Evolutionary conservation across 352 stramenopile genomes (phyloP).

Genomic region (Nothophytophthora sp.): DNA sequence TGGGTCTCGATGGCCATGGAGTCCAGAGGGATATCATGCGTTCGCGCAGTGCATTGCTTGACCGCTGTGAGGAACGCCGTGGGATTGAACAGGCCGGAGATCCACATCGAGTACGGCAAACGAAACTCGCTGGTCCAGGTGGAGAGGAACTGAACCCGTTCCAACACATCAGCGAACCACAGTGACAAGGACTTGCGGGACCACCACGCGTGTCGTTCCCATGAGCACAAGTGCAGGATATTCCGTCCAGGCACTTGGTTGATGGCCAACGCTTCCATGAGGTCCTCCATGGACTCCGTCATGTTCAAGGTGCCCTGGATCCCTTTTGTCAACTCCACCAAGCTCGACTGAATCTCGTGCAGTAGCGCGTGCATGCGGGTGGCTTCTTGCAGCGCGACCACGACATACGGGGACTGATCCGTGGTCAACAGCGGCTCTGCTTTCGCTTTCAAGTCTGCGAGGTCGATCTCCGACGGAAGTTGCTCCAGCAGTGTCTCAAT

Average conservation of each 20-base stretch:
- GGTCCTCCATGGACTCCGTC: slow-evolving; percentile 90
- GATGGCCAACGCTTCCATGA: slow-evolving; percentile 59
- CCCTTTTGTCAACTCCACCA: slow-evolving; percentile 76
- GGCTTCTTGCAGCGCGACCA: slow-evolving; percentile 84
- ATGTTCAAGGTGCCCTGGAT: slow-evolving; percentile 87
- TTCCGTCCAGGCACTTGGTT: slow-evolving; percentile 84
- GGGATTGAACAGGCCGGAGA: slow-evolving; percentile 82
- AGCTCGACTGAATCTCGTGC: slow-evolving; percentile 56
- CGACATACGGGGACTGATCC: slow-evolving; percentile 77
- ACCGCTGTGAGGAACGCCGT: slow-evolving; percentile 86
- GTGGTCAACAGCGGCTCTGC: slow-evolving; percentile 56
- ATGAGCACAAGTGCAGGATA: slow-evolving; percentile 70
- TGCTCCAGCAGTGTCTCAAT: slow-evolving; percentile 62
- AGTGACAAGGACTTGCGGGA: slow-evolving; percentile 76
- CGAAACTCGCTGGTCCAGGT: slow-evolving; percentile 73
- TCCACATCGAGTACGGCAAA: slow-evolving; percentile 81
- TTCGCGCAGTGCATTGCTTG: slow-evolving; percentile 87
- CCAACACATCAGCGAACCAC: slow-evolving; percentile 86
- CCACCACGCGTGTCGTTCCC: slow-evolving; percentile 82
- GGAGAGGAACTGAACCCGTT: slow-evolving; percentile 63
- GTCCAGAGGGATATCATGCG: slow-evolving; percentile 87
- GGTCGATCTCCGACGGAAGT: slow-evolving; percentile 62
- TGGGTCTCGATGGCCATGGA: slow-evolving; percentile 96
- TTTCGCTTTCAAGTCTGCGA: slow-evolving; percentile 48
- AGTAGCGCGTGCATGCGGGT: slow-evolving; percentile 74